Conservation (phyloP, 768 basidiomycete genomes). For the Russula vinacea region DNA sequence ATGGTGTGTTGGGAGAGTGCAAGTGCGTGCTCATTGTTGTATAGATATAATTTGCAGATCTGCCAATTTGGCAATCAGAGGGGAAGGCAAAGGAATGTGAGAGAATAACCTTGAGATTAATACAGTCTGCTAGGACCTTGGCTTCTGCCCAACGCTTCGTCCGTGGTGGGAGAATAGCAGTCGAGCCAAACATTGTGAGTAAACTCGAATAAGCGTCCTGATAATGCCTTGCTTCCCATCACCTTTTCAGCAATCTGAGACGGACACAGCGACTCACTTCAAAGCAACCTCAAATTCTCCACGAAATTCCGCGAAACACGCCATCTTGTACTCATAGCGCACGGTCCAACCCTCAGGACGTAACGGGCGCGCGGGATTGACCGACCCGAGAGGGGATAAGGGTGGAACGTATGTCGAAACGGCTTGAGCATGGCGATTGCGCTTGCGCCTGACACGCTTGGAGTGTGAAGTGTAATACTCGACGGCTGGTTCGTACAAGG, state of each 20-base stretch:
- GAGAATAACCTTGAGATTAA: slow-evolving; percentile 72
- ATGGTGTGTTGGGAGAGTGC: slow-evolving; percentile 79
- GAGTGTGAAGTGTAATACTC: slow-evolving; percentile 94
- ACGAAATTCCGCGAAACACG: slow-evolving; percentile 91
- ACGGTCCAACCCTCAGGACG: slow-evolving; percentile 92
- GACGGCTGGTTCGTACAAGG: slow-evolving; percentile 81
- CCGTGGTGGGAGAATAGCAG: slow-evolving; percentile 79
- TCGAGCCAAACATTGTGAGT: slow-evolving; percentile 85
- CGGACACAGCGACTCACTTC: slow-evolving; percentile 54
- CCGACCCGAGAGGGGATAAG: slow-evolving; percentile 43
- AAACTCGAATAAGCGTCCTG: slow-evolving; percentile 88
- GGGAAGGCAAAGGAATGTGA: not conserved
- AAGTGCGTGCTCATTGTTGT: slow-evolving; percentile 80
- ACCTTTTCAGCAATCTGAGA: slow-evolving; percentile 16
- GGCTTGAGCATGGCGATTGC: slow-evolving; percentile 71
- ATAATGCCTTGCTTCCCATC: slow-evolving; percentile 63
- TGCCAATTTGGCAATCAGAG: slow-evolving; percentile 34
- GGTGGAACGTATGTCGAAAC: slow-evolving; percentile 51
- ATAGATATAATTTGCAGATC: slow-evolving; percentile 89
- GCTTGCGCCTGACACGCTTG: slow-evolving; percentile 86
- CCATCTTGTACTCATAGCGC: slow-evolving; percentile 97
- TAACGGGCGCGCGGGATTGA: slow-evolving; percentile 53
- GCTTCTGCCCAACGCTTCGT: slow-evolving; percentile 99
- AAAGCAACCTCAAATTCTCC: slow-evolving; percentile 90
- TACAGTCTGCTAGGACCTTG: slow-evolving; percentile 91